phyloP scores from a whole-genome alignment of 2,329 filamentous ascomycete species.

The Colletotrichum paranaense region DNA sequence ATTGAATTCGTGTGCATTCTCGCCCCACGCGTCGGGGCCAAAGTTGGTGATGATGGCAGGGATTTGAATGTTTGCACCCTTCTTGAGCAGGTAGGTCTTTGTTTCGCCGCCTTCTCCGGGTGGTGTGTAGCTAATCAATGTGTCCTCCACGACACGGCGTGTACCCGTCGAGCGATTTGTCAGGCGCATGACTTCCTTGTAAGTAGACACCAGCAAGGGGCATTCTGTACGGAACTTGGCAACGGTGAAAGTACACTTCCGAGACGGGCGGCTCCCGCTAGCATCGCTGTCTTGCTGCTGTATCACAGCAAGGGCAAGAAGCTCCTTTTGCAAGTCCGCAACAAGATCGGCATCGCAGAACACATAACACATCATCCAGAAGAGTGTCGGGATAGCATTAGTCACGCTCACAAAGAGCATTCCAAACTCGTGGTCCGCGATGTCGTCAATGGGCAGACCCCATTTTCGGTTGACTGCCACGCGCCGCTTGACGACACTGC shows the following conservation, averaged over 20 bases:
- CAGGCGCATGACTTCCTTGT: constrained; percentile 25
- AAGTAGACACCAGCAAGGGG: constrained; percentile 14
- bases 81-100: constrained; percentile 13
- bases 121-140: constrained; percentile 13
- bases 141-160: constrained; percentile 21
- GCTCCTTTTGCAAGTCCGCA: constrained; percentile 1
- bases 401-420: constrained; percentile 45
- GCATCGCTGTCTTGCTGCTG: background rate
- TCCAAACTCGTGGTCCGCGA: constrained; percentile 46
- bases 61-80: constrained; percentile 38
- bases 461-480: constrained; percentile 42
- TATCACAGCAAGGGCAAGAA: background rate
- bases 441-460: constrained; percentile 43
- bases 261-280: background rate
- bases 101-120: background rate
- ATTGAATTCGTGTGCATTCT: constrained; percentile 38
- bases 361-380: constrained; percentile 49
- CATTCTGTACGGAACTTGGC: background rate
- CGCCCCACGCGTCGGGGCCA: constrained; percentile 40
- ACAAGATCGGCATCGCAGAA: constrained; percentile 32
- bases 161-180: constrained; percentile 14
- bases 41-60: constrained; percentile 41
- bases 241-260: background rate
- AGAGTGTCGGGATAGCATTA: constrained; percentile 51
- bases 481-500: constrained; percentile 44